Evolutionary conservation across 768 basidiomycete genomes (phyloP), one percentile per base, ranked within the genome.

Genomic region (Phlebiopsis flavidoalba): DNA sequence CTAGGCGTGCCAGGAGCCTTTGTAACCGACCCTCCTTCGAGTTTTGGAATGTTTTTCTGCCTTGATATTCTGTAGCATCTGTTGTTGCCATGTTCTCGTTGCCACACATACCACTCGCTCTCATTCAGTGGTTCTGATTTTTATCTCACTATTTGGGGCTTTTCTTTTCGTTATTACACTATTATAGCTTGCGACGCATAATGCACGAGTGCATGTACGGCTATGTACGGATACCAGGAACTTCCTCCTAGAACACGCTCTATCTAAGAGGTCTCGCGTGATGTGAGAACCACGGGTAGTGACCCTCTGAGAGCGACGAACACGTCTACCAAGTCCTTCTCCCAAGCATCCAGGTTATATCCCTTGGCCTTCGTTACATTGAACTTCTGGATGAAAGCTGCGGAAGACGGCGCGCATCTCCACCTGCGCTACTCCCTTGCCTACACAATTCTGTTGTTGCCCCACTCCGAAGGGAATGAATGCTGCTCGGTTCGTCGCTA

Each of bases 391-490:
- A 64, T 19, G 1, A 64, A 14, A 19, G 60, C 57, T 14, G 49
- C 57, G 7, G n/a, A 53, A 14, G 10, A 64, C 57, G 11, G 53
- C 60, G 31, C 63, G 55, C 53, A 64, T 48, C 57, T 64, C 60
- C 46, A 62, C 46, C 43, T 53, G 26, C 33, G 63, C 63, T 22
- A 64, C 26, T 21, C 22, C 49, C 60, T 62, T 64, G 21, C 63
- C 63, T 36, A 54, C 60, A 35, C 63, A 64, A 22, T 21, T 59
- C 51, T 49, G 49, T 3, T 56, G 60, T n/a, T 31, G 26, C n/a
- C 63, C 63, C n/a, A 24, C 10, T 15, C 60, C 62, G 55, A 64
- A 64, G 14, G 63, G 57, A 15, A 59, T 35, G 57, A 58, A 59
- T 8, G 53, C 60, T 4, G 33, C 53, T 31, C 33, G 6, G 57